Evolutionary conservation across 805 yeast genomes (phyloP).

Genomic region (Saturnispora bothae): DNA sequence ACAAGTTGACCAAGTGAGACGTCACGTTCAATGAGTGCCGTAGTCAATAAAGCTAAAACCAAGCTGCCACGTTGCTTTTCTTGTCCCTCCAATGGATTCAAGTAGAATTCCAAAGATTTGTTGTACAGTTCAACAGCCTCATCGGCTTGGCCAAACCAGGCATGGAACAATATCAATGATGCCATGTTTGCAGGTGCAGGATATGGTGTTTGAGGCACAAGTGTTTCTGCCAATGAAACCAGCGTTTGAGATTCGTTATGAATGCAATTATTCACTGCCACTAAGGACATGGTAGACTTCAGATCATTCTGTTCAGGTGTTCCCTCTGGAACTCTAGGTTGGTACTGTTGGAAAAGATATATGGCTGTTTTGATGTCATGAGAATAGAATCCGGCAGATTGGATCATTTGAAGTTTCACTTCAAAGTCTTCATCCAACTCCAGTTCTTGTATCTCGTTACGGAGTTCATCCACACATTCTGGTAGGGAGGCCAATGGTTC

Average conservation of each 20-base stretch:
- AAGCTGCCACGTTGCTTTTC: slow-evolving; percentile 16
- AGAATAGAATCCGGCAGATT: slow-evolving; percentile 19
- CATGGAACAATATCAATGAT: slow-evolving; percentile 18
- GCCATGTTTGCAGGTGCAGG: slow-evolving; percentile 21
- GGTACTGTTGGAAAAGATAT: slow-evolving; percentile 18
- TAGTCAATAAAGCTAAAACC: slow-evolving; percentile 20
- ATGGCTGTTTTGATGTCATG: slow-evolving; percentile 17
- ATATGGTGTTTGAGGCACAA: slow-evolving; percentile 20
- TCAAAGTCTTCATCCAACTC: slow-evolving; percentile 12
- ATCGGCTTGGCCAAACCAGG: slow-evolving; percentile 24
- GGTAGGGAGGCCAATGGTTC: slow-evolving; percentile 8
- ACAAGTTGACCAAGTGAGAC: slow-evolving; percentile 26
- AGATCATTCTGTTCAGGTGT: slow-evolving; percentile 15
- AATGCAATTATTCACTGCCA: slow-evolving; percentile 19
- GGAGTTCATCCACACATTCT: slow-evolving; percentile 11
- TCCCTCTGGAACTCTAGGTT: slow-evolving; percentile 19
- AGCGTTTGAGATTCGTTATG: slow-evolving; percentile 9
- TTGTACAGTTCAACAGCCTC: slow-evolving; percentile 26
- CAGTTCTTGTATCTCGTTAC: slow-evolving; percentile 13
- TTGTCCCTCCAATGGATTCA: slow-evolving; percentile 14
- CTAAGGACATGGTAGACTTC: slow-evolving; percentile 17
- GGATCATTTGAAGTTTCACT: slow-evolving; percentile 13
- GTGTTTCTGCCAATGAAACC: slow-evolving; percentile 19
- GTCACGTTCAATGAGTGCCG: slow-evolving; percentile 19
- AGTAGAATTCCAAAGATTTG: slow-evolving; percentile 16